Evolutionary conservation across 2,329 filamentous ascomycete genomes (phyloP).

Genomic region (Rasamsonia emersonii): DNA sequence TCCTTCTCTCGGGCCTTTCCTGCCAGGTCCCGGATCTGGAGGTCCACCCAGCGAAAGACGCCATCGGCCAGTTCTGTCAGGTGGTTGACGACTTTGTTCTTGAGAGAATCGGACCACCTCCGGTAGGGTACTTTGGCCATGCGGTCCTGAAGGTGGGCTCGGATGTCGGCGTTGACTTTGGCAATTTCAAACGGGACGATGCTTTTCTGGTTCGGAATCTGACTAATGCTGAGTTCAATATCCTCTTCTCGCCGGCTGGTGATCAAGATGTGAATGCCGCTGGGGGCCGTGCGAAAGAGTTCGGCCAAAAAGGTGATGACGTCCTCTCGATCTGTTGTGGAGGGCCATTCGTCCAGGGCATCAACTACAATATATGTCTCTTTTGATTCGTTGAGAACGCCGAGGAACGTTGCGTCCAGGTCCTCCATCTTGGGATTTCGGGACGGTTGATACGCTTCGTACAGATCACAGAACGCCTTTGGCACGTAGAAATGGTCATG

Average conservation of each 20-base stretch:
- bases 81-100: not conserved
- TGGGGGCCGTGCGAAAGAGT: not conserved
- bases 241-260: not conserved
- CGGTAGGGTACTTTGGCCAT: not conserved
- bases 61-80: not conserved
- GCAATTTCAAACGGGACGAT: not conserved
- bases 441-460: not conserved
- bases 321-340: not conserved
- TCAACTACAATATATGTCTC: not conserved
- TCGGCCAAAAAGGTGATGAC: not conserved
- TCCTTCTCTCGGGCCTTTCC: not conserved
- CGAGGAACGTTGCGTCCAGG: not conserved
- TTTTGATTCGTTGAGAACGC: not conserved
- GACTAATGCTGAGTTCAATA: not conserved
- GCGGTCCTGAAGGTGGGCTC: not conserved
- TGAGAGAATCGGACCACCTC: not conserved
- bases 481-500: not conserved
- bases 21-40: not conserved
- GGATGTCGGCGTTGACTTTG: not conserved
- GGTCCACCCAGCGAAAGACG: not conserved
- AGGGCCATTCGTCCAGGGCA: not conserved
- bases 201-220: not conserved
- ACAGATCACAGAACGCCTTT: not conserved
- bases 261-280: not conserved
- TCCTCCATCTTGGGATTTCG: not conserved